phyloP scores from a whole-genome alignment of 2,329 filamentous ascomycete species.

The Hypoxylon sp. region DNA sequence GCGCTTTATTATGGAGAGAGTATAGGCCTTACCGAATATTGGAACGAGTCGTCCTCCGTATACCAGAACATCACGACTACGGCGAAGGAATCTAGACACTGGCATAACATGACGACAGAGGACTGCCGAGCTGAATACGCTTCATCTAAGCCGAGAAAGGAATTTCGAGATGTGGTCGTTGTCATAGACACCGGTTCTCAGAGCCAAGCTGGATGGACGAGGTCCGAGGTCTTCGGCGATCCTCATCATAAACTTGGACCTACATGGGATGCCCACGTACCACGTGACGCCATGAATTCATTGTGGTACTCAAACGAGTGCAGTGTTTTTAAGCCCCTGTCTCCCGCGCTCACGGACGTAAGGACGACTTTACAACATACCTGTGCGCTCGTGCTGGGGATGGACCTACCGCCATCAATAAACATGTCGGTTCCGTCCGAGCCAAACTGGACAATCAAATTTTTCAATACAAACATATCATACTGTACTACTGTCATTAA shows the following conservation, averaged over 20 bases:
- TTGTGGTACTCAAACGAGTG: constrained; percentile 14
- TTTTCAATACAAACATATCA: neutral
- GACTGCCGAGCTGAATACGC: constrained; percentile 20
- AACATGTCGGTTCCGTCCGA: neutral
- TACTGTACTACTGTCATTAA: neutral
- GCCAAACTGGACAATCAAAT: neutral
- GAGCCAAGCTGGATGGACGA: constrained; percentile 6
- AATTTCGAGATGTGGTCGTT: constrained; percentile 20
- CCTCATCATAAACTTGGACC: neutral
- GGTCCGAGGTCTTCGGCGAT: constrained; percentile 5
- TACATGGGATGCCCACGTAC: constrained; percentile 4
- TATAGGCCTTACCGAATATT: constrained; percentile 4
- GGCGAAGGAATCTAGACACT: neutral
- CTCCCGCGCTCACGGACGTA: neutral
- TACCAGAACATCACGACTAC: constrained; percentile 5
- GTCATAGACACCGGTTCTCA: constrained; percentile 17
- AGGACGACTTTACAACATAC: neutral
- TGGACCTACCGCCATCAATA: neutral
- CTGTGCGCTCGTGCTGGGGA: neutral
- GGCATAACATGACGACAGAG: constrained; percentile 21
- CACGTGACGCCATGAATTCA: constrained; percentile 1
- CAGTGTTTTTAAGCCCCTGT: neutral
- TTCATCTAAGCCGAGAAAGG: constrained; percentile 11
- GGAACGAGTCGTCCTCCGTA: neutral
- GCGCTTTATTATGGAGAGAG: neutral